phyloP scores from a whole-genome alignment of 2,329 filamentous ascomycete species.

The Stylonectria norvegica region DNA sequence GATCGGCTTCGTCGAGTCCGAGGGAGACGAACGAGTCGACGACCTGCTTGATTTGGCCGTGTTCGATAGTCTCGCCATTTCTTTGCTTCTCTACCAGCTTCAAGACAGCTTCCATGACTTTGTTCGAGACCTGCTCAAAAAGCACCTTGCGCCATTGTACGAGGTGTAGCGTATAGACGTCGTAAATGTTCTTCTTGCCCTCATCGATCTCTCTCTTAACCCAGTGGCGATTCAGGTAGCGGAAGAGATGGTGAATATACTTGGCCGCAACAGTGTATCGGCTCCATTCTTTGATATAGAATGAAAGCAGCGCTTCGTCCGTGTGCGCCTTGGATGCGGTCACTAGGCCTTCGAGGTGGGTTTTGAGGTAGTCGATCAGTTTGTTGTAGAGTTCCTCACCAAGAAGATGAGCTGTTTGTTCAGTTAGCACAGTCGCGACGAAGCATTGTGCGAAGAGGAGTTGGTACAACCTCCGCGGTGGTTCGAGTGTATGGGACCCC shows the following conservation, averaged over 20 bases:
- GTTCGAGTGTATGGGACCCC: constrained; percentile 38
- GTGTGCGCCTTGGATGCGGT: constrained; percentile 72
- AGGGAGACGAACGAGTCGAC: constrained; percentile 96
- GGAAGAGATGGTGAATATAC: constrained; percentile 95
- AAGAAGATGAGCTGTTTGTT: constrained; percentile 72
- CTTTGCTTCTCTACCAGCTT: constrained; percentile 96
- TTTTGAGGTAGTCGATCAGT: constrained; percentile 77
- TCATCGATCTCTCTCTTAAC: constrained; percentile 99
- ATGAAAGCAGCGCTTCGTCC: constrained; percentile 84
- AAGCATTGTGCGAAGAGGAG: neutral
- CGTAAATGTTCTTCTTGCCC: constrained; percentile 96
- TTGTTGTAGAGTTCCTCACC: constrained; percentile 96
- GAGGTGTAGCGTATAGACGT: constrained; percentile 94
- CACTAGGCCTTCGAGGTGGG: constrained; percentile 70
- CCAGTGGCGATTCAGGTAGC: constrained; percentile 97
- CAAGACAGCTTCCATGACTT: constrained; percentile 92
- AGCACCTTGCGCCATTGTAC: constrained; percentile 94
- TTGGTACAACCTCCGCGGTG: constrained; percentile 59
- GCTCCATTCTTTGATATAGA: constrained; percentile 96
- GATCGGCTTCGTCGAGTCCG: constrained; percentile 88
- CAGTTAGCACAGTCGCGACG: constrained; percentile 13
- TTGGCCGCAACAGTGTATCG: constrained; percentile 93
- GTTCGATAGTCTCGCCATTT: constrained; percentile 96
- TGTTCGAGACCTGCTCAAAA: constrained; percentile 76
- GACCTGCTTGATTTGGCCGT: constrained; percentile 93